Conservation (phyloP, 768 basidiomycete species). For the Leccinum sublutescens region DNA sequence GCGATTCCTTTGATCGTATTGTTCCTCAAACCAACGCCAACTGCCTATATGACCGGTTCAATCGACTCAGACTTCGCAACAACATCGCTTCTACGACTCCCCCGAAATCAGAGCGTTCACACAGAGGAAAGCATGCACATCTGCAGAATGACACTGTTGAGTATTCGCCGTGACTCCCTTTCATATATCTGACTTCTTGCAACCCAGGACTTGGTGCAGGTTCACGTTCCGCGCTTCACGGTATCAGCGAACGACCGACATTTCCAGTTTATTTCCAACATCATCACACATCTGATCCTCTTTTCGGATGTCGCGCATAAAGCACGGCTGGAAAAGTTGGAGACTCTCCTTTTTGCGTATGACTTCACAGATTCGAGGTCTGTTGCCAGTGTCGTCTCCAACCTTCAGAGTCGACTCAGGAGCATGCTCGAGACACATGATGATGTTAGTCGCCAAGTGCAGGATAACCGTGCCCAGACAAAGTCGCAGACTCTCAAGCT, state of each 20-base stretch:
- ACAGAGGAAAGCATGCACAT: slow-evolving; percentile 39
- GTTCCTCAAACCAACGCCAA: slow-evolving; percentile 86
- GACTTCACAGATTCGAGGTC: slow-evolving; percentile 79
- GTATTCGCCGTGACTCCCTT: slow-evolving; percentile 6
- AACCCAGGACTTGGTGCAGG: slow-evolving; percentile 71
- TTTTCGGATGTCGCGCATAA: slow-evolving; percentile 87
- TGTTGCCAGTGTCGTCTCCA: slow-evolving; percentile 67
- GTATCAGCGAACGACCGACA: slow-evolving; percentile 81
- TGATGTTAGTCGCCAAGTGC: slow-evolving; percentile 38
- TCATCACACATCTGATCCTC: slow-evolving; percentile 84
- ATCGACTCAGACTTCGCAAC: slow-evolving; percentile 80
- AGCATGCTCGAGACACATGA: slow-evolving; percentile 53
- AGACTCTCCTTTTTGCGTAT: slow-evolving; percentile 81
- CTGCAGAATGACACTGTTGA: slow-evolving; percentile 64
- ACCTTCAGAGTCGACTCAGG: slow-evolving; percentile 72
- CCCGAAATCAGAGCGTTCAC: slow-evolving; percentile 37
- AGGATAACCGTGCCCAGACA: slow-evolving; percentile 35
- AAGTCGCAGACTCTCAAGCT: slow-evolving; percentile 62
- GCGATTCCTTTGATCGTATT: slow-evolving; percentile 79
- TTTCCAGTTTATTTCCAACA: slow-evolving; percentile 81
- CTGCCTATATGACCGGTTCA: slow-evolving; percentile 93
- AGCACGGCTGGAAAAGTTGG: slow-evolving; percentile 70
- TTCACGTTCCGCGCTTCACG: slow-evolving; percentile 83
- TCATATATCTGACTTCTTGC: slow-evolving; percentile 10
- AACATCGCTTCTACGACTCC: slow-evolving; percentile 55